Percentiles rank a stretch among this genome's conserved stretches.
Conservation (phyloP, 2,329 filamentous ascomycete genomes). For the Berkeleyomyces basicola region DNA sequence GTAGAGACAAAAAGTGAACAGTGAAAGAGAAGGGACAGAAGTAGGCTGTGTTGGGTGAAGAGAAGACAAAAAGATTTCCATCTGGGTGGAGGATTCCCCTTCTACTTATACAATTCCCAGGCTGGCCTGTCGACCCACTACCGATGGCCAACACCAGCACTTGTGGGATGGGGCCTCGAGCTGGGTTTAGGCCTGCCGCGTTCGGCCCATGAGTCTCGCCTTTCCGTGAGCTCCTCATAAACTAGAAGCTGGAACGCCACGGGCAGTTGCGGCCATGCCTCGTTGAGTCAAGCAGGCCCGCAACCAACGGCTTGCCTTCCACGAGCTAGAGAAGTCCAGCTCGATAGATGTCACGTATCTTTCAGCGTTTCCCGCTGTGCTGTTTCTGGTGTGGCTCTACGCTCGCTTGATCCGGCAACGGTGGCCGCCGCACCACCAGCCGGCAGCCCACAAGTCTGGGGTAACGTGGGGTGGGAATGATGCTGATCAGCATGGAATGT, state of each 20-base stretch:
- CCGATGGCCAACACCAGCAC: neutral
- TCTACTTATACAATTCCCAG: neutral
- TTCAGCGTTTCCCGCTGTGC: neutral
- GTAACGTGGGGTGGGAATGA: neutral
- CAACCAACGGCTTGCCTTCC: no score
- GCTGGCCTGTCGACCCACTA: neutral
- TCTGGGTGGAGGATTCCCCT: neutral
- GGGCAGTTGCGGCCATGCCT: no score
- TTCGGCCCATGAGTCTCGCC: no score
- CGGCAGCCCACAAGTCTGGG: neutral
- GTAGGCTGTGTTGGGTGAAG: neutral
- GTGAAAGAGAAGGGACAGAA: neutral
- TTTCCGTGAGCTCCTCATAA: no score
- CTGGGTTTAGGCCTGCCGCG: neutral
- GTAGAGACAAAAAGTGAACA: neutral
- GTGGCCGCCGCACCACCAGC: neutral
- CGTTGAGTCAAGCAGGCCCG: no score
- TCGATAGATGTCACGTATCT: no score
- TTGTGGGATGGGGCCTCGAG: neutral
- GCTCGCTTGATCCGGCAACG: neutral
- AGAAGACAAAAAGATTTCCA: neutral
- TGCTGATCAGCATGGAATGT: neutral
- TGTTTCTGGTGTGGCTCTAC: neutral
- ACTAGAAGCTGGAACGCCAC: no score
- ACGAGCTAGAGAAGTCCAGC: no score